Conservation (phyloP, 108 stramenopile genomes). For the Nitzschia palea region DNA sequence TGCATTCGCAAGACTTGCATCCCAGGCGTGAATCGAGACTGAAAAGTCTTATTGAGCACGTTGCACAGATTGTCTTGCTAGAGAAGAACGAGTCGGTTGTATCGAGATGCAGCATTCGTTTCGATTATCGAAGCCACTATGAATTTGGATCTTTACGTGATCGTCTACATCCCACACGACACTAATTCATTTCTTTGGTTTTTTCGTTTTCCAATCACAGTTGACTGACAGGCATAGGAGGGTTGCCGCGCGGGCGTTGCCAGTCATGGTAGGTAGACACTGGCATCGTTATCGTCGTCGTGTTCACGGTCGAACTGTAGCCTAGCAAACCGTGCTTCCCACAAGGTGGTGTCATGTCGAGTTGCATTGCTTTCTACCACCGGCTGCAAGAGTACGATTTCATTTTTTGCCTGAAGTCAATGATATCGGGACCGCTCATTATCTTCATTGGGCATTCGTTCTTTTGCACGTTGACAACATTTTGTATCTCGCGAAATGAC, state of each 20-base stretch:
- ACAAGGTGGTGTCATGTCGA: not conserved
- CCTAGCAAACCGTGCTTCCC: too few species aligned
- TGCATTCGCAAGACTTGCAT: conserved; percentile 11
- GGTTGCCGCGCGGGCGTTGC: too few species aligned
- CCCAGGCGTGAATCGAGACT: conserved; percentile 13
- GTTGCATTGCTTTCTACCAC: not conserved
- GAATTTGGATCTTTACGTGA: conserved; percentile 19
- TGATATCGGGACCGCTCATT: conserved; percentile 6
- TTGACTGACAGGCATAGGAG: too few species aligned
- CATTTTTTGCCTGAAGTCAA: too few species aligned
- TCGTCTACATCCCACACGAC: not conserved
- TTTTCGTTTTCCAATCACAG: too few species aligned
- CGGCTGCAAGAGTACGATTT: conserved; percentile 3
- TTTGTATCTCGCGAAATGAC: not conserved
- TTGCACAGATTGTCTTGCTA: conserved; percentile 8
- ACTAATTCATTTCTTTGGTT: not conserved
- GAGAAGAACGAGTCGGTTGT: conserved; percentile 4
- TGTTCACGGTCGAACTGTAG: too few species aligned
- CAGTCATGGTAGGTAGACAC: too few species aligned
- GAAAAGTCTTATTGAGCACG: conserved; percentile 4
- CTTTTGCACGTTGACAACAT: conserved; percentile 19
- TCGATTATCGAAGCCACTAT: too few species aligned
- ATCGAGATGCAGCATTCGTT: conserved; percentile 6
- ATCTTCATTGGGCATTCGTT: not conserved
- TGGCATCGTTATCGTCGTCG: too few species aligned